These are phyloP conservation scores for Mycena galericulata DNA, from an alignment of 768 basidiomycete genomes.

Conservation along the genomic window DNA sequence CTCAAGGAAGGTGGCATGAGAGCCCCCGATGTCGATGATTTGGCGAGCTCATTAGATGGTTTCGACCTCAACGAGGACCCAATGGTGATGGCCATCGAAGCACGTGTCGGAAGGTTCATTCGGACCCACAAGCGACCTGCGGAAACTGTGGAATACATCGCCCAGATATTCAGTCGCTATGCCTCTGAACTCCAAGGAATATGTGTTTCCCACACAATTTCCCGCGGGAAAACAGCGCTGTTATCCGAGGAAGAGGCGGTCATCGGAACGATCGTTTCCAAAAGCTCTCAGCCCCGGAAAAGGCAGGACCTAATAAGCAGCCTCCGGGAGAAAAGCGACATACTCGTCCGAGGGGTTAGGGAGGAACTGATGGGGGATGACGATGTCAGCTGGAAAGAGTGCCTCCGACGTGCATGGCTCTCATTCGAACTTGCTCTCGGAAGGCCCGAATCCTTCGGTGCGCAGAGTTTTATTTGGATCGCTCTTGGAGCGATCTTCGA, in stretches of 20 bases:
- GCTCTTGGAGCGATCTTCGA: slow-evolving; percentile 71
- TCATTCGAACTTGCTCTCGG: slow-evolving; percentile 63
- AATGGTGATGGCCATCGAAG: slow-evolving; percentile 44
- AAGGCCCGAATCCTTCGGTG: slow-evolving; percentile 60
- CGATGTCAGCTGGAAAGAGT: slow-evolving; percentile 49
- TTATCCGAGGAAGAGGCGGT: slow-evolving; percentile 75
- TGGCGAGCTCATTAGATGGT: slow-evolving; percentile 36
- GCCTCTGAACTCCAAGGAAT: slow-evolving; percentile 59
- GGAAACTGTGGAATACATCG: slow-evolving; percentile 45
- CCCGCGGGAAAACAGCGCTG: slow-evolving; percentile 51
- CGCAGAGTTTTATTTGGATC: slow-evolving; percentile 72
- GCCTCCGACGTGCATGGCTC: slow-evolving; percentile 63
- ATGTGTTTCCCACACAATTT: slow-evolving; percentile 61
- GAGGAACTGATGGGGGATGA: slow-evolving; percentile 66
- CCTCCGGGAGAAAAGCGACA: slow-evolving; percentile 66
- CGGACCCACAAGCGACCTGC: slow-evolving; percentile 37
- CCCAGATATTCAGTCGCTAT: slow-evolving; percentile 55
- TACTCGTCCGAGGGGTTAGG: slow-evolving; percentile 62
- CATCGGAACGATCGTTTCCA: slow-evolving; percentile 74
- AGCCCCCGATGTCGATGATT: slow-evolving; percentile 35
- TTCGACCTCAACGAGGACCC: slow-evolving; percentile 36
- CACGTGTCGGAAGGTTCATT: slow-evolving; percentile 43
- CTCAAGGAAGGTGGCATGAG: slow-evolving; percentile 26
- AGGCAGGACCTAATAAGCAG: slow-evolving; percentile 66
- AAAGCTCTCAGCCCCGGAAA: slow-evolving; percentile 67